Base-by-base conservation (phyloP, 805 yeast species). In the Candida ovalis region DNA sequence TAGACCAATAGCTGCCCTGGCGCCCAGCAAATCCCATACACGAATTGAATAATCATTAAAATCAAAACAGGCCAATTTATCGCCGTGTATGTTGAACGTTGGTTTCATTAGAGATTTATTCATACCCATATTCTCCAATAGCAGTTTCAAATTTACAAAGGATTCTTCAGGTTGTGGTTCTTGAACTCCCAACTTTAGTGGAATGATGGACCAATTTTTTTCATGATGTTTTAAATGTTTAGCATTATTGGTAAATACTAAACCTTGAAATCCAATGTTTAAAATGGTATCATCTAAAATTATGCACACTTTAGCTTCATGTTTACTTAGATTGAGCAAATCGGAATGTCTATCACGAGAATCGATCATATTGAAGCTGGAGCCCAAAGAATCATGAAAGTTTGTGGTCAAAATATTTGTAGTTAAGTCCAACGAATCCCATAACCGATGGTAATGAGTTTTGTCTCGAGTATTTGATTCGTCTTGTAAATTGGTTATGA, bases 361-460 rank as follows among this genome's bases (percentile, higher is more conserved):
- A 0, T 55, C 53, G 3, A 40, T n/a, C 4, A 35, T 27, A 8
- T 36, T 40, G 30, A 47, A 50, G 36, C 50, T 42, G 8, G 56
- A 51, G 0, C 54, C 56, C 7, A 58, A 18, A 3, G 48, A 51
- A 6, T 41, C 28, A 42, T 55, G 52, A 30, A 57, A 58, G 19
- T 46, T 54, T 4, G 53, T 54, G 1, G 54, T 49, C 18, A 63
- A 38, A 8, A 63, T 49, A 36, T 50, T 62, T 8, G 57, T 40
- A 8, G 62, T 54, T n/a, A 59, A 46, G 40, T 50, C 59, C 10
- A 61, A 15, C 4, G 52, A 32, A 38, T 58, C 60, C 55, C 55
- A 56, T 15, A 56, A 24, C 10, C 30, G 17, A 37, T 44, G 44
- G 17, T 13, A n/a, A 28, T 30, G 23, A 8, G 13, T 30, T 9